These are phyloP conservation scores for Psilocybe azurescens DNA, from an alignment of 768 basidiomycete genomes.

Conservation along the genomic window DNA sequence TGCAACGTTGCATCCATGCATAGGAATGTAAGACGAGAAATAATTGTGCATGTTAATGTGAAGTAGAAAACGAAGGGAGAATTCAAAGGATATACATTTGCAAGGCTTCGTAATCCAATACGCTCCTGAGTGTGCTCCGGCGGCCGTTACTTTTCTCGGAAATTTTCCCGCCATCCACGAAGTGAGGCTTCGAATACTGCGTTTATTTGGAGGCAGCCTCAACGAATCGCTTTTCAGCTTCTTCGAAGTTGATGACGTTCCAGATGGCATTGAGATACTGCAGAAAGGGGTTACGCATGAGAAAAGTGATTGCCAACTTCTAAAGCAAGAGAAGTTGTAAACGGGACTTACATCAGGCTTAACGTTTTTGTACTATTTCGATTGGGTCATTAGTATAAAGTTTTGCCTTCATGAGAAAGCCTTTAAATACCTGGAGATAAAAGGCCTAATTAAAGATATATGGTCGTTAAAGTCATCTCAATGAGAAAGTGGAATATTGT, in stretches of 20 bases:
- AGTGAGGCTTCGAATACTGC: too few relatives aligned
- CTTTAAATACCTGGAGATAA: constrained; percentile 57
- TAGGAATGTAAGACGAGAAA: too few relatives aligned
- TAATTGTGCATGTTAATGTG: not conserved
- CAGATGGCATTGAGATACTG: constrained; percentile 81
- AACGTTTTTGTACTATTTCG: constrained; percentile 83
- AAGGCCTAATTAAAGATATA: constrained; percentile 59
- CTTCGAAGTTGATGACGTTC: constrained; percentile 95
- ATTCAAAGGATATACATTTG: not conserved
- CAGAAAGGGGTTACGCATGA: not conserved
- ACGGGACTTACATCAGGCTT: constrained; percentile 86
- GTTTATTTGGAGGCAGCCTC: constrained; percentile 35
- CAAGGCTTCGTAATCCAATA: too few relatives aligned
- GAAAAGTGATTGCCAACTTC: not conserved
- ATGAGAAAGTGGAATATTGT: constrained; percentile 15
- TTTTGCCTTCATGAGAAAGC: not conserved
- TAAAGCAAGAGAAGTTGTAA: constrained; percentile 1
- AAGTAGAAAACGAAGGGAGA: not conserved
- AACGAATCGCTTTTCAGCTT: constrained; percentile 71
- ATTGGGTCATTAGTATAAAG: constrained; percentile 19
- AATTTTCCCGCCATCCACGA: not conserved
- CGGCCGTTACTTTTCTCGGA: too few relatives aligned
- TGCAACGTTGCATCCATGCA: too few relatives aligned
- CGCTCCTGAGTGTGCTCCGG: too few relatives aligned
- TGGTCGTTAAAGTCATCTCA: constrained; percentile 5